Percentiles rank a stretch among this genome's conserved stretches.
Conservation (phyloP, 2,329 filamentous ascomycete genomes). For the Colletotrichum tabaci region DNA sequence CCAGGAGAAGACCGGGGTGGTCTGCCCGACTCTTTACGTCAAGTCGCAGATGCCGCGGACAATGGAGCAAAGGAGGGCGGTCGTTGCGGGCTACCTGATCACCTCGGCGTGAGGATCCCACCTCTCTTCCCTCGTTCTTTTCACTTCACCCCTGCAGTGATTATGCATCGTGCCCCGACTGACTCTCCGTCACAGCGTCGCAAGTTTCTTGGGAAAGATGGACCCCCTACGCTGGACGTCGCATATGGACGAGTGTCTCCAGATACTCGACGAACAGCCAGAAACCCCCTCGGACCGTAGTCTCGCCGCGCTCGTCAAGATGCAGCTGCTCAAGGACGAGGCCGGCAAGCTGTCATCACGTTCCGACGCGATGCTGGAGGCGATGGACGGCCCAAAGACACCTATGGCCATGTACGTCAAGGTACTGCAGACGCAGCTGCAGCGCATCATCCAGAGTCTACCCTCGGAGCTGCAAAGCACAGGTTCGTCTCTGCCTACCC, state of each 20-base stretch:
- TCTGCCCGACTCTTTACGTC: not conserved
- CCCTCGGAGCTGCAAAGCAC: conserved; percentile 47
- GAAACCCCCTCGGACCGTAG: conserved; percentile 63
- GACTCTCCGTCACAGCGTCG: not conserved
- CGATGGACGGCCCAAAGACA: not conserved
- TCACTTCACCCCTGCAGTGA: no score
- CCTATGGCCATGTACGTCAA: conserved; percentile 50
- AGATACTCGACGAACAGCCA: conserved; percentile 55
- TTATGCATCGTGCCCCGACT: not conserved
- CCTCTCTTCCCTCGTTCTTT: not conserved
- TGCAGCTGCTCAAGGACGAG: conserved; percentile 51
- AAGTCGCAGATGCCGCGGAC: conserved; percentile 36
- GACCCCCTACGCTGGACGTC: conserved; percentile 67
- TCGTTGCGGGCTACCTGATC: conserved; percentile 43
- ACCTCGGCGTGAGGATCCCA: conserved; percentile 19
- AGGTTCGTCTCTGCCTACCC: conserved; percentile 46
- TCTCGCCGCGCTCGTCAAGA: conserved; percentile 58
- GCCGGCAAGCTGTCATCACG: conserved; percentile 46
- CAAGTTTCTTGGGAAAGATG: conserved; percentile 51
- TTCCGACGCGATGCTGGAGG: conserved; percentile 27
- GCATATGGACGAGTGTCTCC: conserved; percentile 69
- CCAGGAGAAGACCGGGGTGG: conserved; percentile 10
- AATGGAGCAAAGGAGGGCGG: conserved; percentile 44
- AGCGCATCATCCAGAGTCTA: conserved; percentile 46
- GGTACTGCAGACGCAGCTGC: conserved; percentile 47